Evolutionary conservation across 139 green algal genomes (phyloP).

Genomic region (Nannochloris sp.): DNA sequence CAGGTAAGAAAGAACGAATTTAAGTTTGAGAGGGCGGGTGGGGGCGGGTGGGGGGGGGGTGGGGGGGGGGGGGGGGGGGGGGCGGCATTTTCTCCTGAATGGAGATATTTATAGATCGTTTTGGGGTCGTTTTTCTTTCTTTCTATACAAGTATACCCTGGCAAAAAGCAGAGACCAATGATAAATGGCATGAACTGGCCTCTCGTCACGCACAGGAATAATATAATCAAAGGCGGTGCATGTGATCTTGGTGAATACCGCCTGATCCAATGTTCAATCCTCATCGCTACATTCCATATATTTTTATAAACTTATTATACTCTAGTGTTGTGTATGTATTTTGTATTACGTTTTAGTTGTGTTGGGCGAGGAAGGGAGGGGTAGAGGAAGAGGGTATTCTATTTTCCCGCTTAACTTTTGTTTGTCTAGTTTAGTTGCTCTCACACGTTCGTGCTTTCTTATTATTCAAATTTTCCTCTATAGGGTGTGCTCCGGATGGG

Average conservation of each 20-base stretch:
- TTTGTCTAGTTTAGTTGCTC: not conserved
- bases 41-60: no score
- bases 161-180: slow-evolving; percentile 35
- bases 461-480: not conserved
- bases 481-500: slow-evolving; percentile 84
- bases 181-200: slow-evolving; percentile 28
- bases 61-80: no score
- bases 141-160: slow-evolving; percentile 6
- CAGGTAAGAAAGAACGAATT: slow-evolving; percentile 51
- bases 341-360: not conserved
- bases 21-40: not conserved
- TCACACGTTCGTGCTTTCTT: slow-evolving; percentile 1
- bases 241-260: slow-evolving; percentile 20
- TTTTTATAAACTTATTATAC: not conserved
- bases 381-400: not conserved
- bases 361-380: not conserved
- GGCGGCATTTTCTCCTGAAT: not conserved
- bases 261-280: slow-evolving; percentile 33
- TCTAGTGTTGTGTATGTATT: not conserved
- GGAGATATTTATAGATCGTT: not conserved
- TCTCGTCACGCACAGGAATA: slow-evolving; percentile 36
- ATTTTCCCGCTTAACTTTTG: not conserved
- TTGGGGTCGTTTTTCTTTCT: not conserved
- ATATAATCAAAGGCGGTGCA: slow-evolving; percentile 3
- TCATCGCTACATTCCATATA: slow-evolving; percentile 18